phyloP scores from a whole-genome alignment of 164 flowering plant species.

The Liquidambar formosana region DNA sequence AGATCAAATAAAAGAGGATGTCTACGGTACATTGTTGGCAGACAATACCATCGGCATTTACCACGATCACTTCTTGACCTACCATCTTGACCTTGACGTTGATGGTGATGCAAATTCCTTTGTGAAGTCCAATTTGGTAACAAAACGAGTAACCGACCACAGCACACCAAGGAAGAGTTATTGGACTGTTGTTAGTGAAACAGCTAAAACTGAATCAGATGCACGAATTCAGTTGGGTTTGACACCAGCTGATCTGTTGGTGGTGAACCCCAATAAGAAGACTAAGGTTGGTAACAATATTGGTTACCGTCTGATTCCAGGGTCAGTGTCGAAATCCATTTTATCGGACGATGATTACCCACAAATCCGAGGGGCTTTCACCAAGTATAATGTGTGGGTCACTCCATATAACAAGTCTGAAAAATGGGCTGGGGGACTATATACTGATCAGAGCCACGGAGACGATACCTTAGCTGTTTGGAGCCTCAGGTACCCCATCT shows the following conservation, averaged over 20 bases:
- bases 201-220: constrained; percentile 25
- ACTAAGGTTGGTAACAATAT: constrained; percentile 36
- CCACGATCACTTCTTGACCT: constrained; percentile 30
- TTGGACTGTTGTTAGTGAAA: constrained; percentile 16
- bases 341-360: constrained; percentile 41
- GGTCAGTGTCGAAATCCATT: constrained; percentile 20
- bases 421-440: constrained; percentile 47
- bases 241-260: constrained; percentile 31
- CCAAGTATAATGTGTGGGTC: constrained; percentile 41
- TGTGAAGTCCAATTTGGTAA: constrained; percentile 18
- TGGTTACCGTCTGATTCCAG: constrained; percentile 41
- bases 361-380: constrained; percentile 41
- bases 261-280: constrained; percentile 37
- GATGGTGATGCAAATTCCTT: constrained; percentile 35
- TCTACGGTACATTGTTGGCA: constrained; percentile 21
- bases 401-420: constrained; percentile 53
- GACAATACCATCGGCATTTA: constrained; percentile 21
- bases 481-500: constrained; percentile 18
- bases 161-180: constrained; percentile 32
- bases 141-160: constrained; percentile 4
- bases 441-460: constrained; percentile 40
- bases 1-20: constrained; percentile 24
- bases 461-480: constrained; percentile 40
- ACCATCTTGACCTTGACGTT: constrained; percentile 28
- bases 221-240: constrained; percentile 19